phyloP scores from a whole-genome alignment of 2,329 filamentous ascomycete genomes.

The Hymenoscyphus occultus region DNA sequence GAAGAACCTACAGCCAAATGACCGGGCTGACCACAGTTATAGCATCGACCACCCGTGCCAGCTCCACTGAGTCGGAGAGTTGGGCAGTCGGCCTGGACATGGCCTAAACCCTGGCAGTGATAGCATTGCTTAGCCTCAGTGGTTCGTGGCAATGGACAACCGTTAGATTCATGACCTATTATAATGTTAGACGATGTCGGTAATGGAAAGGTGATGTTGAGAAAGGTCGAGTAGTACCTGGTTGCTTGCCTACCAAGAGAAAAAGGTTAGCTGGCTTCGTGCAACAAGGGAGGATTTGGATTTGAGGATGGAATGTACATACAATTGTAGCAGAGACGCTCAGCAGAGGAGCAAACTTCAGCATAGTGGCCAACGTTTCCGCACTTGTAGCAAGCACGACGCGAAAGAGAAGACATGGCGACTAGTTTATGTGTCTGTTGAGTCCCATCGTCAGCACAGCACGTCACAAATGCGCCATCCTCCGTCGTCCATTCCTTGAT shows the following conservation, averaged over 20 bases:
- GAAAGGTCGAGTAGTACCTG: conserved; percentile 49
- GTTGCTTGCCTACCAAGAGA: conserved; percentile 66
- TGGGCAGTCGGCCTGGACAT: conserved; percentile 98
- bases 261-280: conserved; percentile 11
- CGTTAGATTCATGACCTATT: conserved; percentile 90
- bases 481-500: conserved; percentile 34
- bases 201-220: conserved; percentile 1
- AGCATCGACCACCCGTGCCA: conserved; percentile 83
- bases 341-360: conserved; percentile 95
- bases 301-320: conserved; percentile 39
- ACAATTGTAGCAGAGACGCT: conserved; percentile 99
- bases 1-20: conserved; percentile 74
- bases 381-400: conserved; percentile 71
- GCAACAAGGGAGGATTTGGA: conserved; percentile 6
- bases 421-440: conserved; percentile 36
- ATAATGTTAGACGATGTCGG: conserved; percentile 19
- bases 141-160: conserved; percentile 92
- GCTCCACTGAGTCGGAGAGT: conserved; percentile 88
- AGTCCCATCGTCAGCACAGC: conserved; percentile 39
- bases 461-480: conserved; percentile 36
- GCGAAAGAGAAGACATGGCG: conserved; percentile 74
- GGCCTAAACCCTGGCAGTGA: conserved; percentile 96
- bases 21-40: conserved; percentile 90
- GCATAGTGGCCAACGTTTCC: conserved; percentile 77
- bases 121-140: conserved; percentile 99